Conservation (phyloP, 2,329 filamentous ascomycete genomes). For the Sordariomycetes sp. region DNA sequence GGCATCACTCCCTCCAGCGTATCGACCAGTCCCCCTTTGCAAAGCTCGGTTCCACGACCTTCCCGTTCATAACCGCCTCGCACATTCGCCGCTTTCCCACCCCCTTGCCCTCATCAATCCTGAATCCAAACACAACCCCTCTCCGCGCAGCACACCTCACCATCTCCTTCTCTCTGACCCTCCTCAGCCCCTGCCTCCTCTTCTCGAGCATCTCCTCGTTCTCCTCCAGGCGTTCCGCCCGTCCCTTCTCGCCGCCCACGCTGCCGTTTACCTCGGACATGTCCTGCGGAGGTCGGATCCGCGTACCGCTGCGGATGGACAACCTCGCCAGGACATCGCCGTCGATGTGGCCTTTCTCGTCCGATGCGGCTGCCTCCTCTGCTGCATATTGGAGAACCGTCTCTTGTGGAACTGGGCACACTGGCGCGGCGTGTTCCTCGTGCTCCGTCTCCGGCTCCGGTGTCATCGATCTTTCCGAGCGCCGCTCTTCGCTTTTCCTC, state of each 20-base stretch:
- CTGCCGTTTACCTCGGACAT: constrained; percentile 43
- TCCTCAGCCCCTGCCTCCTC: constrained; percentile 34
- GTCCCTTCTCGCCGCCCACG: constrained; percentile 43
- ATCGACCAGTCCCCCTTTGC: constrained; percentile 51
- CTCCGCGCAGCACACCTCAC: constrained; percentile 53
- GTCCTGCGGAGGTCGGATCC: constrained; percentile 22
- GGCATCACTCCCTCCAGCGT: constrained; percentile 36
- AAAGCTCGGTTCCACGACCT: constrained; percentile 48
- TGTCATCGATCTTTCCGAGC: constrained; percentile 18
- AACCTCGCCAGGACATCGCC: constrained; percentile 23
- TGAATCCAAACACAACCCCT: constrained; percentile 44
- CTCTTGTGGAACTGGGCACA: constrained; percentile 17
- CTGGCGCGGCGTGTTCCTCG: constrained; percentile 30
- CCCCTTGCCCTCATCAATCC: constrained; percentile 6
- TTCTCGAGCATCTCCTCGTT: constrained; percentile 38
- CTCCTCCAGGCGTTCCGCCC: constrained; percentile 39
- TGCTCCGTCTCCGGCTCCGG: constrained; percentile 30
- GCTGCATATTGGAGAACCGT: constrained; percentile 6
- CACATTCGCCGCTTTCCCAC: constrained; percentile 29
- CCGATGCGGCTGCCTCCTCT: constrained; percentile 9
- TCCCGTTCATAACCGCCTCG: constrained; percentile 47
- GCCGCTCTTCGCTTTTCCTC: not conserved
- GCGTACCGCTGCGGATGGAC: constrained; percentile 23
- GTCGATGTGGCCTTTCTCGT: constrained; percentile 27
- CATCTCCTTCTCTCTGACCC: constrained; percentile 39